Evolutionary conservation across 2,329 filamentous ascomycete species (phyloP).

Genomic region (Colletotrichum abscissum): DNA sequence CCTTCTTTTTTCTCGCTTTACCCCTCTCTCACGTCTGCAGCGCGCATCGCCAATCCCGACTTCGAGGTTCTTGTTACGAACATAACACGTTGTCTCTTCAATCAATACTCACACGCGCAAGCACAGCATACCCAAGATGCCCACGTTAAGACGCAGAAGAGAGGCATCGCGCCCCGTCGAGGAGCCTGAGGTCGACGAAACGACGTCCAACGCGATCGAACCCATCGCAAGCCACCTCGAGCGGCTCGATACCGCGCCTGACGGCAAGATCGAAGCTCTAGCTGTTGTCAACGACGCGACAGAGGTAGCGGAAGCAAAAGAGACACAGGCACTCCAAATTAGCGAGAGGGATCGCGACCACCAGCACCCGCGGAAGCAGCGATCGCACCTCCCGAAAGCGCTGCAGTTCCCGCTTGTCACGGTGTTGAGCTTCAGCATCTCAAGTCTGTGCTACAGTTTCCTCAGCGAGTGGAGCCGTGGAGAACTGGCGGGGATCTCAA

Average conservation of each 20-base stretch:
- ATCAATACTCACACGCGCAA: background rate
- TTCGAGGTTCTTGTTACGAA: slow-evolving; percentile 2
- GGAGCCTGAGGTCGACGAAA: slow-evolving; percentile 23
- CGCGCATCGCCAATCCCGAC: slow-evolving; percentile 10
- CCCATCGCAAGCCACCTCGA: slow-evolving; percentile 35
- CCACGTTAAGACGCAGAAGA: slow-evolving; percentile 33
- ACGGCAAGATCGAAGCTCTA: slow-evolving; percentile 32
- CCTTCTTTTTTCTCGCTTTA: slow-evolving; percentile 4
- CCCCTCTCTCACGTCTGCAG: background rate
- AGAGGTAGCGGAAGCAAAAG: slow-evolving; percentile 11
- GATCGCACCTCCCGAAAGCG: slow-evolving; percentile 53
- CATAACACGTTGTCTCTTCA: background rate
- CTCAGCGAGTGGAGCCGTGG: slow-evolving; percentile 69
- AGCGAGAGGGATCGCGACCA: slow-evolving; percentile 26
- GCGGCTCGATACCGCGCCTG: slow-evolving; percentile 27
- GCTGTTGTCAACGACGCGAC: slow-evolving; percentile 36
- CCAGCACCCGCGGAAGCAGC: slow-evolving; percentile 19
- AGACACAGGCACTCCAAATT: slow-evolving; percentile 20
- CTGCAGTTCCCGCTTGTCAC: slow-evolving; percentile 66
- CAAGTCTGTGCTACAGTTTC: slow-evolving; percentile 72
- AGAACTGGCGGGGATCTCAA: slow-evolving; percentile 76
- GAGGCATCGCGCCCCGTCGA: slow-evolving; percentile 21
- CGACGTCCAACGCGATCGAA: slow-evolving; percentile 31
- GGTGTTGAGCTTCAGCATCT: slow-evolving; percentile 69
- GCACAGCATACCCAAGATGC: slow-evolving; percentile 19